Evolutionary conservation across 345 rosid genomes (phyloP).

Genomic region (Corchorus capsularis): DNA sequence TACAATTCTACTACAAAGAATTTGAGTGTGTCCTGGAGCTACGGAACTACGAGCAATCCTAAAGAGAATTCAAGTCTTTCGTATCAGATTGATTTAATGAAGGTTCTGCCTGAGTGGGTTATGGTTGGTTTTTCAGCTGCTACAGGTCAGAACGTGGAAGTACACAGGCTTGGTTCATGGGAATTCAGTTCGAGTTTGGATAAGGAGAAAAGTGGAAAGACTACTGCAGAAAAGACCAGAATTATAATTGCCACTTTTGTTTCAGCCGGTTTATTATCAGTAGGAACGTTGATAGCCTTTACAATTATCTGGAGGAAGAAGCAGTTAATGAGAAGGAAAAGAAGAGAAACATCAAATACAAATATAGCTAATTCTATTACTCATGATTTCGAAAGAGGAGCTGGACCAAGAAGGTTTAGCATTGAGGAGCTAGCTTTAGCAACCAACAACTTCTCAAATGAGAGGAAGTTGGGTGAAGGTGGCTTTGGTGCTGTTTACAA

Average conservation of each 20-base stretch:
- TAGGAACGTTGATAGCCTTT: background rate
- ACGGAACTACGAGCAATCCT: conserved; percentile 9
- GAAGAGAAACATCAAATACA: background rate
- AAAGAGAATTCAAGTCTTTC: conserved; percentile 31
- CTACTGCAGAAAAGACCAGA: background rate
- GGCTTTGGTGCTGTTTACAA: too few species aligned
- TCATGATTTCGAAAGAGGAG: conserved; percentile 42
- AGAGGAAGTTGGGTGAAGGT: too few species aligned
- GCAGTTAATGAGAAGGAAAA: background rate
- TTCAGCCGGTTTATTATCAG: conserved; percentile 18
- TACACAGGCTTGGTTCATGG: conserved; percentile 35
- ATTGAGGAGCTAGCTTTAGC: conserved; percentile 35
- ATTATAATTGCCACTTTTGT: conserved; percentile 19
- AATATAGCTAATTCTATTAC: conserved; percentile 32
- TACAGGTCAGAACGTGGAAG: conserved; percentile 16
- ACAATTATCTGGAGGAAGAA: conserved; percentile 16
- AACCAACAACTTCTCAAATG: conserved; percentile 34
- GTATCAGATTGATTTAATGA: conserved; percentile 27
- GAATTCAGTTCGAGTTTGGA: conserved; percentile 41
- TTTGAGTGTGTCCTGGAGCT: conserved; percentile 38
- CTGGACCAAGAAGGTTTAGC: conserved; percentile 44
- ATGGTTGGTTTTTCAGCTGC: conserved; percentile 45
- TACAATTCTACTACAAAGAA: conserved; percentile 39
- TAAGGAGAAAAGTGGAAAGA: background rate
- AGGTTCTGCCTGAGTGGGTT: conserved; percentile 40